A percentile compares a stretch with the other conserved stretches of the same genome.
These are phyloP conservation scores for Arthroderma sp. DNA, from an alignment of 2,329 filamentous ascomycete species.

Conservation along the genomic window DNA sequence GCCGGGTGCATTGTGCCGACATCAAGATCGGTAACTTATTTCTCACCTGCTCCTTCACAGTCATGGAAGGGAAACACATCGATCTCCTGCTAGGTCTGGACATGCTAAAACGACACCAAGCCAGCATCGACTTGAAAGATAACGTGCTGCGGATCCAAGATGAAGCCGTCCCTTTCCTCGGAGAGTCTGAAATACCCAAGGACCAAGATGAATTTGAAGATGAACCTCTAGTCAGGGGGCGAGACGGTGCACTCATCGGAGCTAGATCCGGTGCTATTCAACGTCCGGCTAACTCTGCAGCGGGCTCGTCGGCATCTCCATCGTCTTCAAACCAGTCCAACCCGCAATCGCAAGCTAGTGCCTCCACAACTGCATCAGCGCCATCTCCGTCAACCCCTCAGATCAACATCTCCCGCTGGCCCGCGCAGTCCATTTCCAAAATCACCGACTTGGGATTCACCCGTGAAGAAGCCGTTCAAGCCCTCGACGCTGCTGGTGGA, in stretches of 20 bases:
- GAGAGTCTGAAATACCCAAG: conserved; percentile 89
- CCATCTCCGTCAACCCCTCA: background rate
- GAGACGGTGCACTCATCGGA: conserved; percentile 79
- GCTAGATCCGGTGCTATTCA: conserved; percentile 59
- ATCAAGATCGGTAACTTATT: conserved; percentile 84
- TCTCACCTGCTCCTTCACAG: conserved; percentile 89
- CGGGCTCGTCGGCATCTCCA: conserved; percentile 7
- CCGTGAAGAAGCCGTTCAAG: conserved; percentile 61
- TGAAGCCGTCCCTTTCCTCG: conserved; percentile 76
- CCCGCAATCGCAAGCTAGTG: background rate
- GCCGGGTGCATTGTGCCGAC: conserved; percentile 86
- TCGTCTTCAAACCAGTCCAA: conserved; percentile 9
- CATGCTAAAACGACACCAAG: conserved; percentile 94
- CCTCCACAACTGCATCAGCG: background rate
- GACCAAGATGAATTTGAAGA: conserved; percentile 57
- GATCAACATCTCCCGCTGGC: conserved; percentile 22
- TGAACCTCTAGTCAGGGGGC: conserved; percentile 73
- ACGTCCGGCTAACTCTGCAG: conserved; percentile 18
- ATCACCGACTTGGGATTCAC: conserved; percentile 67
- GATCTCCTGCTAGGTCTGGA: conserved; percentile 86
- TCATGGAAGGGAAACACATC: conserved; percentile 97
- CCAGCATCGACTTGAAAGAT: conserved; percentile 72
- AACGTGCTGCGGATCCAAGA: conserved; percentile 80
- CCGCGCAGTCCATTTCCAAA: conserved; percentile 57
- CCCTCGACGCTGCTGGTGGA: conserved; percentile 68